Evolutionary conservation across 306 rosid species (phyloP), one percentile per base, ranked within the genome.

Genomic region (Arachis hypogaea): DNA sequence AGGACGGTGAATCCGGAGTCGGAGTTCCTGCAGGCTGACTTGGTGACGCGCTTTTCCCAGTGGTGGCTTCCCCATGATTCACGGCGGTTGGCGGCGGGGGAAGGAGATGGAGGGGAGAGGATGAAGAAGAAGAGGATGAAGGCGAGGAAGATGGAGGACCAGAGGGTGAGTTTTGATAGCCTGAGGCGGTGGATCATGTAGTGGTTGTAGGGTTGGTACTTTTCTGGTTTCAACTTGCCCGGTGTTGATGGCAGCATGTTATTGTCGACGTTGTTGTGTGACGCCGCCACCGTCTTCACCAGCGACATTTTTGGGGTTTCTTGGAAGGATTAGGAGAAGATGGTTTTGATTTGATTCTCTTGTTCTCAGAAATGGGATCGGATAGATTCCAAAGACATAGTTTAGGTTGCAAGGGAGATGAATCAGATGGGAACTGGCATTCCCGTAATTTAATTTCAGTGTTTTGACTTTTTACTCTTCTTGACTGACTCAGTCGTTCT

Each of bases 41-140:
- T 84, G 38, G 77, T 75, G 51, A 89, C 90, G 22, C 76, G 86
- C 18, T 80, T 83, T 47, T 89, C 95, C 92, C 92, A 89, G 12
- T 66, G 77, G 43, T 73, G 79, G 11, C 92, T 89, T 10, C 90
- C 89, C 86, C 85, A 89, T 7, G 89, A 60, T 33, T 64, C 59
- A 0, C 9, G 77, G 3, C 81, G 5, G 28, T 16, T 1, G 11
- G 50, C 2, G 28, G 33, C 2, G 71, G 86, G 60, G 33, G 69
- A 33, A 0, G 81, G 7, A 1, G 72, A 22, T n/a, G 63, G 45
- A 16, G 55, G 69, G 55, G 81, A 69, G 58, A 60, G 45, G 2
- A 87, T 18, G 71, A 83, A 73, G 68, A 82, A 76, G 79, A 66
- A 66, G 40, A 57, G 33, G 22, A 75, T 66, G 59, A 75, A 65